These are phyloP conservation scores for Penicillium sp. DNA, from an alignment of 2,329 filamentous ascomycete genomes.

Conservation along the genomic window DNA sequence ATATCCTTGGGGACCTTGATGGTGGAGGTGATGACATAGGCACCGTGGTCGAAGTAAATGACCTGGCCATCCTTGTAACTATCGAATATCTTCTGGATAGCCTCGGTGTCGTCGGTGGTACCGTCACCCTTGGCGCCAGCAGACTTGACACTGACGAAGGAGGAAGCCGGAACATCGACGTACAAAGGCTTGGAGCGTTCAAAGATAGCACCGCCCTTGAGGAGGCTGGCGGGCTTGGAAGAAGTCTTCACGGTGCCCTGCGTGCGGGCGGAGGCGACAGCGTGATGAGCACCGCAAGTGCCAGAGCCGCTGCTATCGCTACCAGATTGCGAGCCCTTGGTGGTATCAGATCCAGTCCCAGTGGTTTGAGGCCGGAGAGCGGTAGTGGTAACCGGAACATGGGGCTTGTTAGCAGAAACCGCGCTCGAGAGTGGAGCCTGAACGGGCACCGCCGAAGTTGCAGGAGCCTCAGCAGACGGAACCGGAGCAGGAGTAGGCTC, in stretches of 20 bases:
- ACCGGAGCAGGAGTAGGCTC: constrained; percentile 7
- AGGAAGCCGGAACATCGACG: constrained; percentile 59
- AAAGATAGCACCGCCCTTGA: constrained; percentile 66
- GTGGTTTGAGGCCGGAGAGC: constrained; percentile 10
- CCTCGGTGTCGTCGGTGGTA: constrained; percentile 76
- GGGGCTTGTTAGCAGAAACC: not conserved
- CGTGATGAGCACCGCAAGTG: constrained; percentile 29
- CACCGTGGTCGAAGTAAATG: constrained; percentile 62
- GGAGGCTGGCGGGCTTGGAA: constrained; percentile 63
- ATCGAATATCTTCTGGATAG: constrained; percentile 75
- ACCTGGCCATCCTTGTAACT: constrained; percentile 57
- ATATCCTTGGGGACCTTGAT: constrained; percentile 66
- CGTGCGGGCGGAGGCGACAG: constrained; percentile 43
- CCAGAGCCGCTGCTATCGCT: constrained; percentile 14
- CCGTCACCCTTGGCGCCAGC: constrained; percentile 86
- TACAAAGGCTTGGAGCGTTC: constrained; percentile 90
- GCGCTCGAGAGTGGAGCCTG: not conserved
- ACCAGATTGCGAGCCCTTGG: constrained; percentile 10
- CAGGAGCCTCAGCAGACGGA: constrained; percentile 9
- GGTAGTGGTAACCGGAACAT: constrained; percentile 8
- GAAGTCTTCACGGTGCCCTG: constrained; percentile 58
- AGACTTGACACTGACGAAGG: constrained; percentile 78
- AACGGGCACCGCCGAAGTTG: constrained; percentile 6
- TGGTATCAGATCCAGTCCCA: constrained; percentile 8
- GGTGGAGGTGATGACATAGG: constrained; percentile 59